Percentiles rank a stretch among this genome's conserved stretches.
These are phyloP conservation scores for Senecio squalidus DNA, from an alignment of 140 eudicot genomes.

Conservation along the genomic window DNA sequence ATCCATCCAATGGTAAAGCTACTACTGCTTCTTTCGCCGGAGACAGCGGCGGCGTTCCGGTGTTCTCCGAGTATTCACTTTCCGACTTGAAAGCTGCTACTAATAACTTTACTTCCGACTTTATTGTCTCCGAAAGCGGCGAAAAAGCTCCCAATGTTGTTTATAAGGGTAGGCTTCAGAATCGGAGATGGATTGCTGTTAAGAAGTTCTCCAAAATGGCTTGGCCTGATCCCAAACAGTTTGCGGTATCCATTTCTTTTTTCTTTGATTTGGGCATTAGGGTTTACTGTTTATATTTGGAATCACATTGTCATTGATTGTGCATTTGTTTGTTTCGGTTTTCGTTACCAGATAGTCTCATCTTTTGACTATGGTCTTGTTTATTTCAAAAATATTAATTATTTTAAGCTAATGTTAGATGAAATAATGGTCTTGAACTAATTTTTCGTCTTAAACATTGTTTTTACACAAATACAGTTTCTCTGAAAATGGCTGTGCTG, in stretches of 20 bases:
- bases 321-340: conserved; percentile 11
- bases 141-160: conserved; percentile 71
- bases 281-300: neutral
- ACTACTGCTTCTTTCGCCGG: conserved; percentile 30
- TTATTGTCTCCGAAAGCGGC: conserved; percentile 59
- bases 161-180: conserved; percentile 51
- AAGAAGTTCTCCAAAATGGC: conserved; percentile 68
- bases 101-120: conserved; percentile 44
- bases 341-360: neutral
- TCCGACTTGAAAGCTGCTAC: conserved; percentile 55
- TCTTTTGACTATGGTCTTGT: no score
- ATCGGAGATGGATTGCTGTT: conserved; percentile 71
- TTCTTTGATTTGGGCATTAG: neutral
- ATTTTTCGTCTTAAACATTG: no score
- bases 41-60: conserved; percentile 36
- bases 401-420: no score
- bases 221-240: conserved; percentile 78
- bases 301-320: conserved; percentile 3
- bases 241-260: no score
- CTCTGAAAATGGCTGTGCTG: no score
- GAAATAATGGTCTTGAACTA: no score
- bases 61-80: conserved; percentile 48
- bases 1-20: conserved; percentile 35
- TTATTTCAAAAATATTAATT: no score
- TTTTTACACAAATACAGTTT: no score